A percentile compares a stretch with the other conserved stretches of the same genome.
phyloP scores from a whole-genome alignment of 2,329 filamentous ascomycete genomes.

The Botrytis paeoniae region DNA sequence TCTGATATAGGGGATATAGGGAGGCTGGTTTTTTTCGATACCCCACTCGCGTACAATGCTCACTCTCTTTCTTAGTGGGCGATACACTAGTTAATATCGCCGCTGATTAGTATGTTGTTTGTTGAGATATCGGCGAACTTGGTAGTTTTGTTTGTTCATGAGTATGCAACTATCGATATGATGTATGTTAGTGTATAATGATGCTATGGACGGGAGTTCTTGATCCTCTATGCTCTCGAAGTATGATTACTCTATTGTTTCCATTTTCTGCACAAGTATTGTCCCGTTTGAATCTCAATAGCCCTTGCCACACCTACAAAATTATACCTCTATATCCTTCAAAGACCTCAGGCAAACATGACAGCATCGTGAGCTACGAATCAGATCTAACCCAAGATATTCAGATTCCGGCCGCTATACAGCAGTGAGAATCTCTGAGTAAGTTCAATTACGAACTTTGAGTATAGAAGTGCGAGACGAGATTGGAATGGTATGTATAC shows the following conservation, averaged over 20 bases:
- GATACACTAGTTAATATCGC: too few relatives aligned
- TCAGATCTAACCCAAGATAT: background rate
- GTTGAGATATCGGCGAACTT: background rate
- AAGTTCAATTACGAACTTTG: fast-evolving
- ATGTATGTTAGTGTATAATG: background rate
- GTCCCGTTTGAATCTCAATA: background rate
- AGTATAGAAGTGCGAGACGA: background rate
- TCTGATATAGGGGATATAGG: background rate
- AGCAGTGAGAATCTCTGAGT: background rate
- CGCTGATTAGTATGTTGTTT: background rate
- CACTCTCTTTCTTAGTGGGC: too few relatives aligned
- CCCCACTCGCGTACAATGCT: background rate
- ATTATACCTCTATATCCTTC: fast-evolving
- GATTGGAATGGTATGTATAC: background rate
- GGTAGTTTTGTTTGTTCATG: fast-evolving
- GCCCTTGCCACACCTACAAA: background rate
- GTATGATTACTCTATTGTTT: background rate
- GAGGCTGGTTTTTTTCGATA: background rate
- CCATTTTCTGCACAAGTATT: background rate
- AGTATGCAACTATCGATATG: background rate
- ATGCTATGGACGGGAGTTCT: too few relatives aligned
- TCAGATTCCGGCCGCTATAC: background rate
- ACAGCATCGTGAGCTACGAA: background rate
- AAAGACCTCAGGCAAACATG: background rate
- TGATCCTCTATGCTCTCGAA: background rate